A percentile compares a stretch with the other conserved stretches of the same genome.
Evolutionary conservation across 805 yeast species (phyloP).

Genomic region (Zygotorulaspora danielsina): DNA sequence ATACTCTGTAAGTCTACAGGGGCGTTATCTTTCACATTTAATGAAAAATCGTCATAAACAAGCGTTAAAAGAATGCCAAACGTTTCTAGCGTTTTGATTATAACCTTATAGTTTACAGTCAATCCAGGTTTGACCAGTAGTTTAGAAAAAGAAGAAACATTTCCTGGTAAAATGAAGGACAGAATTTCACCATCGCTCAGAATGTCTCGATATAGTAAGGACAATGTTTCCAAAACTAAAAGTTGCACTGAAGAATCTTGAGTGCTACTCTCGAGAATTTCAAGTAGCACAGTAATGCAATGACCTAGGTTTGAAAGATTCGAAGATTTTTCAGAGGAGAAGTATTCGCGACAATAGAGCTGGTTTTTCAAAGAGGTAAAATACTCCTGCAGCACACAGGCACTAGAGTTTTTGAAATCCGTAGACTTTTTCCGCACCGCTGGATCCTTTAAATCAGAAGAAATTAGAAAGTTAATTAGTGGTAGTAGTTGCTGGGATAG

Average conservation of each 20-base stretch:
- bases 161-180: slow-evolving; percentile 50
- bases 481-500: slow-evolving; percentile 46
- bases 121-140: slow-evolving; percentile 33
- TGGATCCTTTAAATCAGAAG: slow-evolving; percentile 27
- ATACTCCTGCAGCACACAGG: slow-evolving; percentile 31
- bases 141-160: slow-evolving; percentile 43
- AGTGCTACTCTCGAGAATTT: slow-evolving; percentile 29
- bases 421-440: slow-evolving; percentile 30
- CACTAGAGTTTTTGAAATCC: slow-evolving; percentile 39
- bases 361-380: slow-evolving; percentile 36
- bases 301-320: slow-evolving; percentile 47
- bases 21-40: slow-evolving; percentile 24
- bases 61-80: slow-evolving; percentile 31
- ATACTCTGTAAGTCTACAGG: slow-evolving; percentile 20
- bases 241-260: slow-evolving; percentile 33
- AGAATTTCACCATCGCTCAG: slow-evolving; percentile 46
- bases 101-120: slow-evolving; percentile 39
- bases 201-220: slow-evolving; percentile 34
- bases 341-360: slow-evolving; percentile 18
- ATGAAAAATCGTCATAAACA: slow-evolving; percentile 43
- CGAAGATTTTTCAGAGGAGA: slow-evolving; percentile 17
- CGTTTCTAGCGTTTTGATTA: slow-evolving; percentile 31
- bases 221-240: slow-evolving; percentile 35
- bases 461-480: slow-evolving; percentile 42
- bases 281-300: slow-evolving; percentile 42